Base-by-base conservation (phyloP, 768 basidiomycete genomes). In the Lenzites betulinus region DNA sequence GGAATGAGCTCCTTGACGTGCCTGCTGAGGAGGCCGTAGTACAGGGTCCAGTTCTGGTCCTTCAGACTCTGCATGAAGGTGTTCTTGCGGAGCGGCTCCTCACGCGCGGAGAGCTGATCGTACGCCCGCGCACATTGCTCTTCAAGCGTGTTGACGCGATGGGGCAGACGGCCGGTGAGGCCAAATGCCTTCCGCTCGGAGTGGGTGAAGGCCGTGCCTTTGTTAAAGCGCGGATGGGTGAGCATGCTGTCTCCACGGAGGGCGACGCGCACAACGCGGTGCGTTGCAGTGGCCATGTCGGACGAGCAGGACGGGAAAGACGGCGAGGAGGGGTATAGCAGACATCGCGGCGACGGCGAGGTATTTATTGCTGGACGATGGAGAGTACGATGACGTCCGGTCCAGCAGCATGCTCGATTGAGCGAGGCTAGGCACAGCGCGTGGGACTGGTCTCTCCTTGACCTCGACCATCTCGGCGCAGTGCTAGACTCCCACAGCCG, bases 21-120 rank as follows among this genome's bases (percentile, higher is more conserved):
- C 42, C 68, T 66, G 30, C 62, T 64, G 3, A 76, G 68, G 16
- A 96, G 75, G 3, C 82, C 78, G 72, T 89, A 94, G 75, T 91
- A 95, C 22, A 95, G 76, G 1, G 89, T 87, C 85, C 86, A 85
- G 65, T 92, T 92, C 79, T 93, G 91, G 30, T 84, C 86, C 73
- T 88, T 89, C 68, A 91, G 69, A 59, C 85, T 87, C 73, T 88
- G 87, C 62, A 90, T 66, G 70, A 94, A 94, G 1, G 85, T 82
- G 70, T 93, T 93, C 78, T 90, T 89, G 52, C 78, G 73, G 35
- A 86, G 68, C 54, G 79, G 76, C 4, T 70, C 69, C 2, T 77
- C 73, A 35, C 73, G 70, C 2, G 63, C 64, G 36, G 59, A 35
- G 41, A 87, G 77, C 69, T 92, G 92, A 30, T 79, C 79, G 63